Conservation (phyloP, 148 eudicot species). For the Diospyros lotus region DNA sequence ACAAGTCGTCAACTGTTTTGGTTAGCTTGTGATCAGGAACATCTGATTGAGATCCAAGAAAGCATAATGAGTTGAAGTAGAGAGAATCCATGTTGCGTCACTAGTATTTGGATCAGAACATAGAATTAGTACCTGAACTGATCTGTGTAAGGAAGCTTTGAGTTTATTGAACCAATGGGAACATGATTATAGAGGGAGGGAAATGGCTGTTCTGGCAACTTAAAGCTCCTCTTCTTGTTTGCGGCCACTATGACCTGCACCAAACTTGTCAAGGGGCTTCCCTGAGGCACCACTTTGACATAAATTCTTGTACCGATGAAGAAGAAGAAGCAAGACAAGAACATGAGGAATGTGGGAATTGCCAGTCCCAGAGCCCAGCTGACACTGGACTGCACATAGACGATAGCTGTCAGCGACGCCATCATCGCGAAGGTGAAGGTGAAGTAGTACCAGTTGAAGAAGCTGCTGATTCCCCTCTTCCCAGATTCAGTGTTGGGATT, state of each 20-base stretch:
- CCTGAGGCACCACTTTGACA: constrained; percentile 41
- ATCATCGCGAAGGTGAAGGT: constrained; percentile 53
- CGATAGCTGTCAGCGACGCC: constrained; percentile 51
- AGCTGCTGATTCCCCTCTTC: constrained; percentile 48
- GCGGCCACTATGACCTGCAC: constrained; percentile 43
- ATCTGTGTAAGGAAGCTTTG: constrained; percentile 39
- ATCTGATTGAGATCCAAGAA: too few relatives aligned
- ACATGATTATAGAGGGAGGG: constrained; percentile 21
- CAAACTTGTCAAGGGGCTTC: constrained; percentile 49
- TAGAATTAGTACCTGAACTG: constrained; percentile 36
- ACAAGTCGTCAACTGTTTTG: too few relatives aligned
- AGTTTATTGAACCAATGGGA: constrained; percentile 24
- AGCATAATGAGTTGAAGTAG: too few relatives aligned
- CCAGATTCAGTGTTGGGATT: constrained; percentile 54
- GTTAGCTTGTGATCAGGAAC: too few relatives aligned
- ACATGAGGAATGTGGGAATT: constrained; percentile 48
- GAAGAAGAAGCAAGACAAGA: constrained; percentile 48
- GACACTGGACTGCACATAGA: constrained; percentile 44
- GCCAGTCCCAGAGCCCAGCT: constrained; percentile 56
- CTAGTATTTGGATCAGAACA: too few relatives aligned
- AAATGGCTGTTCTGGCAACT: constrained; percentile 25
- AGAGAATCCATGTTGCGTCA: too few relatives aligned
- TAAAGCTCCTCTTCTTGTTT: constrained; percentile 34
- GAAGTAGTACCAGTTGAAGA: constrained; percentile 66
- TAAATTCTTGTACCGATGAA: constrained; percentile 43